phyloP scores from a whole-genome alignment of 2,329 filamentous ascomycete genomes.

The Penicillium aurantiogriseum region DNA sequence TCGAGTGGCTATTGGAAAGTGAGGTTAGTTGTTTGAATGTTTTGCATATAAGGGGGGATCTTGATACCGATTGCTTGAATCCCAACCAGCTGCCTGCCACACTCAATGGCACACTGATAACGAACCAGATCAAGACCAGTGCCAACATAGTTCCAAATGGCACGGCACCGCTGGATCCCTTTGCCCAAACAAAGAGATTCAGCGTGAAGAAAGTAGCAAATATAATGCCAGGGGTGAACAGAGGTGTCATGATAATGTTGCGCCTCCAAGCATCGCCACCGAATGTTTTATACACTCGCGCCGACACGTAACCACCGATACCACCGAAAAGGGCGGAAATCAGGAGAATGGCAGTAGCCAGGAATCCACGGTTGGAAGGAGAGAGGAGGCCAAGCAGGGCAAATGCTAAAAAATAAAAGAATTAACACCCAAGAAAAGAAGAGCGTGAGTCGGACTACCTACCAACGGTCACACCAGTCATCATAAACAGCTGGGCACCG shows the following conservation, averaged over 20 bases:
- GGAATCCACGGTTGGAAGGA: constrained; percentile 88
- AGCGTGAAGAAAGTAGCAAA: constrained; percentile 89
- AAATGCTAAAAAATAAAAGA: constrained; percentile 54
- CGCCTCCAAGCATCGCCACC: constrained; percentile 91
- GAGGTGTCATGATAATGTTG: constrained; percentile 83
- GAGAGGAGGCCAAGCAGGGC: constrained; percentile 93
- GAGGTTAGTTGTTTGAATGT: constrained; percentile 7
- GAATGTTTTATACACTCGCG: constrained; percentile 91
- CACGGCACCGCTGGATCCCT: constrained; percentile 86
- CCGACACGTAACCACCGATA: constrained; percentile 85
- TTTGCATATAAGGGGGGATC: not conserved
- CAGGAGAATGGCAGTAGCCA: constrained; percentile 89
- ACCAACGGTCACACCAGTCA: constrained; percentile 89
- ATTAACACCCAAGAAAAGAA: constrained; percentile 8
- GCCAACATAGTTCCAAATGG: constrained; percentile 97
- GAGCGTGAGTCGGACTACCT: constrained; percentile 24
- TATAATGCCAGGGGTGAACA: constrained; percentile 80
- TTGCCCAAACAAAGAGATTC: constrained; percentile 94
- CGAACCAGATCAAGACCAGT: constrained; percentile 90
- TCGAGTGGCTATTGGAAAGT: constrained; percentile 55
- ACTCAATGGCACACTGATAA: constrained; percentile 91
- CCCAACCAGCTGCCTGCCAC: constrained; percentile 89
- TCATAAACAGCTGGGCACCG: constrained; percentile 93
- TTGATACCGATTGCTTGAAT: constrained; percentile 64
- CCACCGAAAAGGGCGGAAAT: constrained; percentile 92